Evolutionary conservation across 2,329 filamentous ascomycete genomes (phyloP).

Genomic region (Neonectria neomacrospora): DNA sequence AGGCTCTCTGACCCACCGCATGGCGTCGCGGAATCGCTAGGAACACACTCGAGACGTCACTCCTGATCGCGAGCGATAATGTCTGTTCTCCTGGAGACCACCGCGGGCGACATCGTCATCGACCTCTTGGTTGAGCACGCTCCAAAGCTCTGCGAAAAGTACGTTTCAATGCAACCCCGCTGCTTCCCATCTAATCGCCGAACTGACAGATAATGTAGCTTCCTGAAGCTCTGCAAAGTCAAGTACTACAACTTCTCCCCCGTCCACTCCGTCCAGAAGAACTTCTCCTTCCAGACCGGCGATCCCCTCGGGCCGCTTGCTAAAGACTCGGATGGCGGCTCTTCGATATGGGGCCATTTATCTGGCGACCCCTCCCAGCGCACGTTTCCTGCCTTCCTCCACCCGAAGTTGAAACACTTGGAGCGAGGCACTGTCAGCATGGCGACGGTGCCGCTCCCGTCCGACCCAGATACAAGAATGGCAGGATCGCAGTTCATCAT

Average conservation of each 20-base stretch:
- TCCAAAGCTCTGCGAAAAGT: conserved; percentile 96
- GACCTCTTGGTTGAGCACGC: conserved; percentile 90
- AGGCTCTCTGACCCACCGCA: background rate
- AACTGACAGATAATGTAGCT: conserved; percentile 70
- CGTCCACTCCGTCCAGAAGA: conserved; percentile 89
- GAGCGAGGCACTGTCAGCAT: conserved; percentile 96
- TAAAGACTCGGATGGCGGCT: conserved; percentile 87
- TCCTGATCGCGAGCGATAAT: conserved; percentile 58
- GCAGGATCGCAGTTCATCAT: conserved; percentile 95
- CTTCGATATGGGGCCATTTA: conserved; percentile 89
- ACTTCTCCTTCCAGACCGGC: conserved; percentile 96
- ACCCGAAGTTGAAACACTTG: conserved; percentile 86
- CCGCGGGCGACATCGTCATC: conserved; percentile 91
- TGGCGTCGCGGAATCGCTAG: conserved; percentile 3
- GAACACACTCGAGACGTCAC: background rate
- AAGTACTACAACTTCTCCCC: conserved; percentile 99
- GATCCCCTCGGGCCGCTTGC: conserved; percentile 91
- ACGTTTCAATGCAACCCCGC: conserved; percentile 54
- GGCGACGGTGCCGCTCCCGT: conserved; percentile 84
- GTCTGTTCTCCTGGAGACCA: conserved; percentile 95
- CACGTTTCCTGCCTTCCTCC: conserved; percentile 85
- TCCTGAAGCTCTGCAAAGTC: conserved; percentile 97
- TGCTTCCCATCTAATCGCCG: conserved; percentile 28
- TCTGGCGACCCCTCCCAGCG: conserved; percentile 74
- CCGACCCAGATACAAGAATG: conserved; percentile 82